These are phyloP conservation scores for Cryphonectria nitschkei DNA, from an alignment of 2,329 filamentous ascomycete genomes.

Conservation along the genomic window DNA sequence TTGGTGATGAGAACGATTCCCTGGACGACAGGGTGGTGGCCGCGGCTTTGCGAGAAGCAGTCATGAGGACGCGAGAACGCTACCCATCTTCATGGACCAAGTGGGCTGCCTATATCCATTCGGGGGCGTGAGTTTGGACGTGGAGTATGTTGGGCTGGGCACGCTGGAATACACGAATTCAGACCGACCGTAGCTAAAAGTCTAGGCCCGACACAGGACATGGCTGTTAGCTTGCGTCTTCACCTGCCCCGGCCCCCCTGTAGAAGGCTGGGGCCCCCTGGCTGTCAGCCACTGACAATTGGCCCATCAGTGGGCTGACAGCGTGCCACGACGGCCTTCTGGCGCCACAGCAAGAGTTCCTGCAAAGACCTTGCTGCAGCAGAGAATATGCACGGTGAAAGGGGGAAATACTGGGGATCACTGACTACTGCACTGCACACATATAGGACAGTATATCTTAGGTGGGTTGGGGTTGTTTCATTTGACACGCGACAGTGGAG, in stretches of 20 bases:
- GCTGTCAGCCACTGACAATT: conserved; percentile 6
- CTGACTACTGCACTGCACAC: background rate
- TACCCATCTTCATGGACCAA: too few species aligned
- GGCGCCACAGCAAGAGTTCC: background rate
- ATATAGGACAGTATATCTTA: background rate
- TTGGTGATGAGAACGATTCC: too few species aligned
- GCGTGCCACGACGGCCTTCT: conserved; percentile 16
- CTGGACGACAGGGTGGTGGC: too few species aligned
- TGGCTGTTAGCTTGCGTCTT: conserved; percentile 4
- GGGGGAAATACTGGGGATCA: background rate
- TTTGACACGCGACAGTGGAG: conserved; percentile 8
- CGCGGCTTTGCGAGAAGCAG: too few species aligned
- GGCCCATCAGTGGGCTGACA: conserved; percentile 14
- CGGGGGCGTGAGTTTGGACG: too few species aligned
- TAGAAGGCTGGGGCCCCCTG: background rate
- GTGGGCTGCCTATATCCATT: too few species aligned
- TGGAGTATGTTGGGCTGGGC: too few species aligned
- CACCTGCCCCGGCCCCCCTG: background rate
- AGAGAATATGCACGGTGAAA: conserved; percentile 14
- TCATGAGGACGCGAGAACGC: too few species aligned
- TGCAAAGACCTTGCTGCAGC: background rate
- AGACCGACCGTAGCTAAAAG: too few species aligned
- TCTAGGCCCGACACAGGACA: background rate
- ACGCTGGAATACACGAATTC: too few species aligned
- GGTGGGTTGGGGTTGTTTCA: conserved; percentile 15